Percentiles rank a stretch among this genome's conserved stretches.
These are phyloP conservation scores for Neurospora africana DNA, from an alignment of 495 filamentous ascomycete genomes.

Conservation along the genomic window DNA sequence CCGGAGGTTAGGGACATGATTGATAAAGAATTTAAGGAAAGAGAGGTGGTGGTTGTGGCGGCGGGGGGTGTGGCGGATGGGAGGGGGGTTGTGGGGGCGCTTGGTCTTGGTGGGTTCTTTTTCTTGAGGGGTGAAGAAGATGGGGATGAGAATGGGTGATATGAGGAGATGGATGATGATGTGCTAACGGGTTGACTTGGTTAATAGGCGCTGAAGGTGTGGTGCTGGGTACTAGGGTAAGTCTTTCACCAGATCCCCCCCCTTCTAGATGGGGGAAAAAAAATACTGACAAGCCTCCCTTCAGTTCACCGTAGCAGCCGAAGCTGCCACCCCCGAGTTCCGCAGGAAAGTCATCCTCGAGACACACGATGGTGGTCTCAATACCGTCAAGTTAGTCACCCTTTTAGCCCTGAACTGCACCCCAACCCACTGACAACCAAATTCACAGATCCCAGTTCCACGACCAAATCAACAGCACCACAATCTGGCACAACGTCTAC, in stretches of 20 bases:
- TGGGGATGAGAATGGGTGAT: background rate
- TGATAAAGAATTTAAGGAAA: conserved; percentile 20
- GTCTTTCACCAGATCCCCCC: conserved; percentile 1
- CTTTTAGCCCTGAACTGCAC: no score
- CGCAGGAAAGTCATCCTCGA: conserved; percentile 52
- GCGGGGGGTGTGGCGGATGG: conserved; percentile 66
- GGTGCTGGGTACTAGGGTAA: conserved; percentile 59
- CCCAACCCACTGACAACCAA: background rate
- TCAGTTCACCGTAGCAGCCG: conserved; percentile 49
- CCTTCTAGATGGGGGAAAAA: background rate
- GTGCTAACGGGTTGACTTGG: background rate
- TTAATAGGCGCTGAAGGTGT: conserved; percentile 44
- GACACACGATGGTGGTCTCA: conserved; percentile 51
- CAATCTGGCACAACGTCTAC: conserved; percentile 54
- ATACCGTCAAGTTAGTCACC: conserved; percentile 43
- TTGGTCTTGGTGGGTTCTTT: conserved; percentile 44
- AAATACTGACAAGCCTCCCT: background rate
- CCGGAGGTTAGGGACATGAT: conserved; percentile 42
- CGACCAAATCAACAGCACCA: conserved; percentile 56
- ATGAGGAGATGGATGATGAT: background rate
- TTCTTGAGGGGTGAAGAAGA: background rate
- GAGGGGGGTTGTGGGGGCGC: conserved; percentile 50
- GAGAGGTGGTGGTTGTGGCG: conserved; percentile 48
- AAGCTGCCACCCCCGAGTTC: conserved; percentile 50
- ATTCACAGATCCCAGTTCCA: conserved; percentile 48